Percentiles rank a stretch among this genome's conserved stretches.
Evolutionary conservation across 2,329 filamentous ascomycete species (phyloP).

Genomic region (Penicillium sp.): DNA sequence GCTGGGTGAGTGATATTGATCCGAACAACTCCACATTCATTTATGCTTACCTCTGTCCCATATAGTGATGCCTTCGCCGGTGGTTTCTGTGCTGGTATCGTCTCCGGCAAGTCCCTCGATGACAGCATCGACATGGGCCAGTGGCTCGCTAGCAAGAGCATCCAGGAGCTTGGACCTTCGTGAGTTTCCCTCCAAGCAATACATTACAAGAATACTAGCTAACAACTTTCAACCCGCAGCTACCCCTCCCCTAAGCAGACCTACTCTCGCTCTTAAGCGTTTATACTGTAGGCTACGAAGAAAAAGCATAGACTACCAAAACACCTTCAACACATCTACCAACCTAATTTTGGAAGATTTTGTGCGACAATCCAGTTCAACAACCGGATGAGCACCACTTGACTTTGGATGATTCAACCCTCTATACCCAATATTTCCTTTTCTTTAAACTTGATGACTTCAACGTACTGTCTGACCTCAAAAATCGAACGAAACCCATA

Average conservation of each 20-base stretch:
- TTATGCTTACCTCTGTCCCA: conserved; percentile 11
- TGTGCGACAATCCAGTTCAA: conserved; percentile 14
- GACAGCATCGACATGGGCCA: conserved; percentile 86
- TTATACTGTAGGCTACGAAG: conserved; percentile 5
- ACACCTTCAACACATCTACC: conserved; percentile 25
- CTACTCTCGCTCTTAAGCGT: conserved; percentile 51
- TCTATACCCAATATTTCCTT: conserved; percentile 39
- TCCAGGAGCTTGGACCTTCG: conserved; percentile 93
- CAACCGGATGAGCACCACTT: conserved; percentile 17
- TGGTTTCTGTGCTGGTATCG: conserved; percentile 85
- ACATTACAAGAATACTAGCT: conserved; percentile 3
- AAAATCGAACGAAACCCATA: conserved; percentile 4
- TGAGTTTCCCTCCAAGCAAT: conserved; percentile 54
- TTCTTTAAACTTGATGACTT: conserved; percentile 26
- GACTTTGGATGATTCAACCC: conserved; percentile 42
- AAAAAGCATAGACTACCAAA: conserved; percentile 20
- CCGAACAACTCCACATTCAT: not conserved
- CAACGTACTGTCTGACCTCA: conserved; percentile 23
- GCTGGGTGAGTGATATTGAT: conserved; percentile 58
- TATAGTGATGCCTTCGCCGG: conserved; percentile 87
- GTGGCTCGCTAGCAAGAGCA: conserved; percentile 91
- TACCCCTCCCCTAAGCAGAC: conserved; percentile 80
- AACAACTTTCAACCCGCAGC: conserved; percentile 44
- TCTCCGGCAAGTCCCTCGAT: conserved; percentile 77
- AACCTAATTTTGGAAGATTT: conserved; percentile 11